Conservation (phyloP, 2,329 filamentous ascomycete species). For the Diaporthe vexans region DNA sequence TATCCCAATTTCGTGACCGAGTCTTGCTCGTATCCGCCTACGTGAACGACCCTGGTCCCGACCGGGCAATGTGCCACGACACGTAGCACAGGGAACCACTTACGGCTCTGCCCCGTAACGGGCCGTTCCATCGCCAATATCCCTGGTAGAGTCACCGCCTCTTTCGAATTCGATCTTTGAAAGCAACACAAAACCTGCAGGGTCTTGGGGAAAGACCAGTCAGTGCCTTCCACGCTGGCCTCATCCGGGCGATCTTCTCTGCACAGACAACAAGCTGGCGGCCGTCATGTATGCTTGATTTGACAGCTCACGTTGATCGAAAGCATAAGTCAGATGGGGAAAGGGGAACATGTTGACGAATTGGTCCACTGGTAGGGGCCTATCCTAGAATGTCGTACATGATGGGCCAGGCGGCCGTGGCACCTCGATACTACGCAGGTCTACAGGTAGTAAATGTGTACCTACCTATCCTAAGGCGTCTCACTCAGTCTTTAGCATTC, state of each 20-base stretch:
- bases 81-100: neutral
- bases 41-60: neutral
- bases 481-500: neutral
- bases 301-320: neutral
- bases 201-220: slow-evolving; percentile 17
- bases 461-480: too few species aligned
- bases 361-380: neutral
- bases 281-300: neutral
- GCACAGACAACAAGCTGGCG: neutral
- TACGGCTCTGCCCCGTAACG: neutral
- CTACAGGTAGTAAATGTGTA: neutral
- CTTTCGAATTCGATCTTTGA: neutral
- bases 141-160: slow-evolving; percentile 1
- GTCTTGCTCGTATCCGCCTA: neutral
- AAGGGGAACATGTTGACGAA: neutral
- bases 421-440: neutral
- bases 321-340: neutral
- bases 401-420: neutral
- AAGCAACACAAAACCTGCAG: slow-evolving; percentile 26
- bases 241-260: neutral
- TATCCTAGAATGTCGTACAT: neutral
- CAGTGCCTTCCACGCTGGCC: neutral
- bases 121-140: neutral
- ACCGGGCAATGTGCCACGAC: slow-evolving; percentile 4
- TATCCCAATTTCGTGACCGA: neutral